Conservation (phyloP, 202 grass and related monocot species). For the Bolboschoenoplectus hybrid region DNA sequence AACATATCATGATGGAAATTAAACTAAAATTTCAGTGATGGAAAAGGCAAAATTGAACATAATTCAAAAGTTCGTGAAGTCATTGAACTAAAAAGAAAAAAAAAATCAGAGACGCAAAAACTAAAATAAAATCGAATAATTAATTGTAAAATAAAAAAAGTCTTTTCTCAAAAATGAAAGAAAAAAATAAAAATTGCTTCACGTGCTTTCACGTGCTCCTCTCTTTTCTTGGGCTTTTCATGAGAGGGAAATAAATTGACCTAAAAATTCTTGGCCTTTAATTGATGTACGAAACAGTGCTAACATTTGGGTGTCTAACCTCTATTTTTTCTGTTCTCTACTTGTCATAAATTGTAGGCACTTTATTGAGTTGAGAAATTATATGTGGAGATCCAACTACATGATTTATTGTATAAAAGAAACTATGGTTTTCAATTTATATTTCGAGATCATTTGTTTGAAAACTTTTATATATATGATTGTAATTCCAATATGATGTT, state of each 20-base stretch:
- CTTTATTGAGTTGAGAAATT: no score
- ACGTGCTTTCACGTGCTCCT: neutral
- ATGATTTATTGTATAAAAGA: no score
- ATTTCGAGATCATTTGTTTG: no score
- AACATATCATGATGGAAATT: neutral
- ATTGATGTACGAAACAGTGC: neutral
- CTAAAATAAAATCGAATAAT: neutral
- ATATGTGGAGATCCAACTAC: no score
- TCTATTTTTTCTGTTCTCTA: neutral
- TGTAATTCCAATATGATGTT: no score
- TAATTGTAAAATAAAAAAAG: neutral
- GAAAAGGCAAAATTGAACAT: neutral
- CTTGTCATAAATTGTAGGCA: neutral
- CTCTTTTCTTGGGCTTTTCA: neutral
- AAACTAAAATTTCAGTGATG: neutral
- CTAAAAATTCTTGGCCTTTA: neutral
- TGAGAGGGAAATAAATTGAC: slow-evolving; percentile 17
- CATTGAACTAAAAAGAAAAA: neutral
- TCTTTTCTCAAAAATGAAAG: neutral
- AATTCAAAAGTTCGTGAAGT: neutral
- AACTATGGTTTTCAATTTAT: no score
- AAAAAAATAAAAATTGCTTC: neutral
- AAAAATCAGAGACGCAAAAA: neutral
- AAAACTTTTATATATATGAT: no score
- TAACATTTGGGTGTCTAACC: neutral